phyloP scores from a whole-genome alignment of 352 stramenopile species.

The Lagenidium giganteum region DNA sequence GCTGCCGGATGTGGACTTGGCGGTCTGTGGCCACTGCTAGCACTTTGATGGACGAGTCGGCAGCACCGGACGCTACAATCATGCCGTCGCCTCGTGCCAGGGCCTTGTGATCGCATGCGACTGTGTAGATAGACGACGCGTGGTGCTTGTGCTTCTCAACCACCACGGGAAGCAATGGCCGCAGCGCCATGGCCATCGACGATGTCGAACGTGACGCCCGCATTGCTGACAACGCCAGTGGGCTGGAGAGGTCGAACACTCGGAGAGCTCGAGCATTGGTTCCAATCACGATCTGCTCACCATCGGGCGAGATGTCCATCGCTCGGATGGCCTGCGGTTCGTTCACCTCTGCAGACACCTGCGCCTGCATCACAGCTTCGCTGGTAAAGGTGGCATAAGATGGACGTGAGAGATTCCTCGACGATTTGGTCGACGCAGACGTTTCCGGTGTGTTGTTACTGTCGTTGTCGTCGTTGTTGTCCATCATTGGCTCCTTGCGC shows the following conservation, averaged over 20 bases:
- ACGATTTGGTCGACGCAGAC: not conserved
- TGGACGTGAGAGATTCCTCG: not conserved
- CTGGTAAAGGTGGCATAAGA: slow-evolving; percentile 34
- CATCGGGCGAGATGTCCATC: slow-evolving; percentile 33
- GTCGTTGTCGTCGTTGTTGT: slow-evolving; percentile 3
- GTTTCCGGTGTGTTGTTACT: not conserved
- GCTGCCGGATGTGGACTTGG: slow-evolving; percentile 33
- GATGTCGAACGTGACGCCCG: not conserved
- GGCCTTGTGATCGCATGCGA: slow-evolving; percentile 30
- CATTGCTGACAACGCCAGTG: slow-evolving; percentile 1
- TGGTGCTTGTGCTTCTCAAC: slow-evolving; percentile 63
- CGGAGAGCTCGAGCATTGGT: slow-evolving; percentile 55
- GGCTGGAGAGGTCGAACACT: slow-evolving; percentile 34
- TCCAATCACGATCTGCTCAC: slow-evolving; percentile 43
- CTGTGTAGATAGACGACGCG: slow-evolving; percentile 46
- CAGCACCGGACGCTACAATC: slow-evolving; percentile 51
- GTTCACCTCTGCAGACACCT: slow-evolving; percentile 43
- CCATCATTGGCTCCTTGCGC: no score
- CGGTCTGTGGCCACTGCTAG: slow-evolving; percentile 27
- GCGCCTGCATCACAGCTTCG: slow-evolving; percentile 35
- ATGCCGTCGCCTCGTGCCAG: slow-evolving; percentile 6
- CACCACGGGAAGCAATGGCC: slow-evolving; percentile 46
- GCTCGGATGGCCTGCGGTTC: slow-evolving; percentile 53
- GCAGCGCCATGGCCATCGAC: no score
- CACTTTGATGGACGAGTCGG: slow-evolving; percentile 57